Base-by-base conservation (phyloP, 1,284 basidiomycete species). In the Cutaneotrichosporon arboriforme region DNA sequence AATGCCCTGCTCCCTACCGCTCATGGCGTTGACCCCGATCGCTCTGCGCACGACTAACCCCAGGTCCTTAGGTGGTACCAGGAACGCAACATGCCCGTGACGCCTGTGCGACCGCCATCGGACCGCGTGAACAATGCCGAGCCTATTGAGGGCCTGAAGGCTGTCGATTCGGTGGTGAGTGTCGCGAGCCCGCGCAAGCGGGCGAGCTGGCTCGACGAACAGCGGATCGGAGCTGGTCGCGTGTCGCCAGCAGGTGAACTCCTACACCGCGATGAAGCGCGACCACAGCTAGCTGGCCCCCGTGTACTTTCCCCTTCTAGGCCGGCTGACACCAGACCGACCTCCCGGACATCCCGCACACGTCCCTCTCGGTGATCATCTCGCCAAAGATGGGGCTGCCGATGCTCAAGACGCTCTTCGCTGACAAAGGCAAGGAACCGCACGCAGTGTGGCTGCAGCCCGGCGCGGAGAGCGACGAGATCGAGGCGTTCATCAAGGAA, bases 381-480 rank as follows among this genome's bases (percentile, higher is more conserved):
- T 82, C 84, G 46, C 80, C 86, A 20, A 82, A 82, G 74, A 83
- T 84, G 35, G 65, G 63, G 20, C 47, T 69, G 17, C 40, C 49
- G 4, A 62, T 74, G 47, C 64, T 74, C 40, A 45, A 71, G 61
- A 50, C 54, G 21, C 53, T 67, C 21, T 69, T 88, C 84, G 41
- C 51, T 14, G 77, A 76, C 21, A 62, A 87, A 46, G 74, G 88
- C 59, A 77, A 84, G 21, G 73, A 76, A 31, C 77, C 89, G 10
- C 83, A 83, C 15, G 79, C 82, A 1, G 77, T 90, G 43, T 92
- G 89, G 89, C 80, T 91, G 37, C 89, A 92, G 71, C 89, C 89
- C 13, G 88, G 88, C 21, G 86, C 88, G 10, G 84, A 85, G 61
- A 84, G 87, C 64, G 80, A 73, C 37, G 70, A 70, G 7, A 82